Percentiles rank a stretch among this genome's conserved stretches.
phyloP scores from a whole-genome alignment of 805 yeast genomes.

The Kregervanrija pseudodelftensis region DNA sequence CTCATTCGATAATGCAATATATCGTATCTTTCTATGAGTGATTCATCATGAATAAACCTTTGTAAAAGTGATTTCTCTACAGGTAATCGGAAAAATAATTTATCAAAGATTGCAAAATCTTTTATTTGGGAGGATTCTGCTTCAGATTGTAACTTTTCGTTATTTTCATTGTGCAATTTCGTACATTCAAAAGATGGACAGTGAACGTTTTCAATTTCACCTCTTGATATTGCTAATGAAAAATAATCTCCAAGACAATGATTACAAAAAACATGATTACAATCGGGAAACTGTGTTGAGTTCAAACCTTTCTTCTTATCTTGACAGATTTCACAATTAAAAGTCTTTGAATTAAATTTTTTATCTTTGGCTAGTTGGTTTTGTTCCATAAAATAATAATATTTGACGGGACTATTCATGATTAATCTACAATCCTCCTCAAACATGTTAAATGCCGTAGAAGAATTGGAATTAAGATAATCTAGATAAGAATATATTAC shows the following conservation, averaged over 20 bases:
- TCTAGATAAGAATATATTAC: conserved; percentile 9
- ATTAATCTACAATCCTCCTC: conserved; percentile 11
- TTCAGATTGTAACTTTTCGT: conserved; percentile 8
- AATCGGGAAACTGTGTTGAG: conserved; percentile 33
- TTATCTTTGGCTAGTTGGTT: conserved; percentile 17
- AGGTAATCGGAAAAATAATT: conserved; percentile 34
- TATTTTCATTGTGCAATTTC: conserved; percentile 10
- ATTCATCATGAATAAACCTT: conserved; percentile 22
- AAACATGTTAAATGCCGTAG: conserved; percentile 2
- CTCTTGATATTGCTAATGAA: conserved; percentile 34
- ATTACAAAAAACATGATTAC: conserved; percentile 45
- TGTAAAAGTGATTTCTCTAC: conserved; percentile 31
- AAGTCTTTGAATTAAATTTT: conserved; percentile 31
- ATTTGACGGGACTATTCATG: conserved; percentile 2
- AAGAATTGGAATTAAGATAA: conserved; percentile 8
- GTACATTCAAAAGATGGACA: conserved; percentile 53
- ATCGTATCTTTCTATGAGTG: conserved; percentile 31
- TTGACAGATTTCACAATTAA: conserved; percentile 52
- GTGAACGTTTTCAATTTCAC: conserved; percentile 44
- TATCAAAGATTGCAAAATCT: conserved; percentile 27
- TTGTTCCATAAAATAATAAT: conserved; percentile 5
- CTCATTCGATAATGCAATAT: conserved; percentile 31
- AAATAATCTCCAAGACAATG: conserved; percentile 39
- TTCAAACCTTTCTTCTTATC: conserved; percentile 37
- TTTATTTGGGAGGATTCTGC: conserved; percentile 10